Percentiles rank a stretch among this genome's conserved stretches.
phyloP scores from a whole-genome alignment of 169 alveolate genomes.

The Plasmodium relictum region DNA sequence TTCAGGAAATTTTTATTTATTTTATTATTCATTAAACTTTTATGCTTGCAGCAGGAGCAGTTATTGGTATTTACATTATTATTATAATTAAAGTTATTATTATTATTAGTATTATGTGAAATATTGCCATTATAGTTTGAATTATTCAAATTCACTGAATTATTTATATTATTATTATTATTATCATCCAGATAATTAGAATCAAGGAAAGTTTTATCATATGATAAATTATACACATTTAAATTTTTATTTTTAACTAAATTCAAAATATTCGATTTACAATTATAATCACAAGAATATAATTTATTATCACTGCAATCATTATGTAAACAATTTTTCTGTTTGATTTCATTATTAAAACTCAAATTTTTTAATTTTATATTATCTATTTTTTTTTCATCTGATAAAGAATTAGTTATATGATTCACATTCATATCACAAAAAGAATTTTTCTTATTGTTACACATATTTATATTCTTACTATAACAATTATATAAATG shows the following conservation, averaged over 20 bases:
- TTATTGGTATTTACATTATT: neutral
- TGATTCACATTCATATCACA: neutral
- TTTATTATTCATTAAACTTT: neutral
- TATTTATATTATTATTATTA: neutral
- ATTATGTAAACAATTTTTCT: neutral
- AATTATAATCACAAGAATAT: neutral
- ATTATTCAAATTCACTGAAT: neutral
- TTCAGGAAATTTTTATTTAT: neutral
- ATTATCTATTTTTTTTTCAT: neutral
- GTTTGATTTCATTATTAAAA: neutral
- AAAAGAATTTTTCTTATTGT: neutral
- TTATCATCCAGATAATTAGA: neutral
- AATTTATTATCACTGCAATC: neutral
- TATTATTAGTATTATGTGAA: neutral
- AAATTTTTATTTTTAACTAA: neutral
- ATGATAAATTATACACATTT: neutral
- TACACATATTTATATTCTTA: neutral
- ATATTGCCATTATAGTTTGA: neutral
- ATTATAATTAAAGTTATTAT: neutral
- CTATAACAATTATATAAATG: neutral
- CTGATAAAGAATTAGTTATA: neutral
- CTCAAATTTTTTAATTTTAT: neutral
- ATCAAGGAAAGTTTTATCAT: neutral
- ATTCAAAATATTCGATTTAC: slow-evolving; percentile 2
- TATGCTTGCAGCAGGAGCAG: neutral